Percentiles rank a stretch among this genome's conserved stretches.
Evolutionary conservation across 2,329 filamentous ascomycete genomes (phyloP).

Genomic region (Claviceps citrina): DNA sequence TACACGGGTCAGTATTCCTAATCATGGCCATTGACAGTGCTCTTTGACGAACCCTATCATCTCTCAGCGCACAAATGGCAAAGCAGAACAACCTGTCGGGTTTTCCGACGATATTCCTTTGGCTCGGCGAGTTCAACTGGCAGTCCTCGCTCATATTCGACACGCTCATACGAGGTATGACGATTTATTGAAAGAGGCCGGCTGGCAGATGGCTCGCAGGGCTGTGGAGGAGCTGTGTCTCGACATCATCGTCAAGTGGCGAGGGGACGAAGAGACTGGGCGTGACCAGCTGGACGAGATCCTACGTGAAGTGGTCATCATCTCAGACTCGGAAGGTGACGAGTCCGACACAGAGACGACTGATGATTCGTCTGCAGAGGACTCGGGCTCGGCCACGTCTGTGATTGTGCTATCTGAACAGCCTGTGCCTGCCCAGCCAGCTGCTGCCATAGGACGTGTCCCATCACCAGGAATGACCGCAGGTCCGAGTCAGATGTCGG

Average conservation of each 20-base stretch:
- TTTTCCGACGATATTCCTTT: slow-evolving; percentile 39
- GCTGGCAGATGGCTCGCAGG: slow-evolving; percentile 44
- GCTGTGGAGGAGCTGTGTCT: slow-evolving; percentile 45
- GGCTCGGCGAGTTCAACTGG: slow-evolving; percentile 47
- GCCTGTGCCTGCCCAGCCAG: not conserved
- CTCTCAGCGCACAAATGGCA: slow-evolving; percentile 31
- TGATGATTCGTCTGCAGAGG: slow-evolving; percentile 18
- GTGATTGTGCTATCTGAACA: slow-evolving; percentile 9
- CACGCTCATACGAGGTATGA: slow-evolving; percentile 55
- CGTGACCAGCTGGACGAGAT: slow-evolving; percentile 54
- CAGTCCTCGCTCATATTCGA: slow-evolving; percentile 50
- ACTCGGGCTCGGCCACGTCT: slow-evolving; percentile 9
- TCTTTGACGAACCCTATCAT: slow-evolving; percentile 6
- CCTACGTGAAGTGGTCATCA: slow-evolving; percentile 49
- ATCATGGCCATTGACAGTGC: not conserved
- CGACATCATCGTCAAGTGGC: slow-evolving; percentile 55
- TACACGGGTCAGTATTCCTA: slow-evolving; percentile 34
- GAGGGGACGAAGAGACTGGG: slow-evolving; percentile 53
- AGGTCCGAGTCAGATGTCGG: not conserved
- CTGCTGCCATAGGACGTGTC: not conserved
- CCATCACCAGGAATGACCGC: slow-evolving; percentile 3
- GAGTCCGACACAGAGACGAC: slow-evolving; percentile 23
- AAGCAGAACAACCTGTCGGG: slow-evolving; percentile 42
- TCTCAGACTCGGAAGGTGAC: slow-evolving; percentile 43
- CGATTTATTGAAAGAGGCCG: slow-evolving; percentile 40